Conservation (phyloP, 257 asterid species). For the Solanum infundibuliforme region DNA sequence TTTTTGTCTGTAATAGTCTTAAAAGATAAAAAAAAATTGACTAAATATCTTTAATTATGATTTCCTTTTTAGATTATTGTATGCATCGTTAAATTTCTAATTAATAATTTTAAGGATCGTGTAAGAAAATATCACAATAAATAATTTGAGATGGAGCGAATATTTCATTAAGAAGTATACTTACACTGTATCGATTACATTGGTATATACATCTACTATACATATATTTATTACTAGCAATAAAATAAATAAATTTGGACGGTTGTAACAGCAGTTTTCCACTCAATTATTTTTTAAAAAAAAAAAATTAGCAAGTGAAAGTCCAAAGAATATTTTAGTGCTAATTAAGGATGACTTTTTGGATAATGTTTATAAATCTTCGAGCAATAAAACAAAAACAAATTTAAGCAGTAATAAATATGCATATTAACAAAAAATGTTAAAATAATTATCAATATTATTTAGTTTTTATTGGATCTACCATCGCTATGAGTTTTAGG, state of each 20-base stretch:
- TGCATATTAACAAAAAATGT: too few relatives aligned
- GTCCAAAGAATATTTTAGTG: not conserved
- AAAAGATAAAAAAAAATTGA: not conserved
- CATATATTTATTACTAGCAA: not conserved
- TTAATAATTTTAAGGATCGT: not conserved
- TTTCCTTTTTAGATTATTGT: too few relatives aligned
- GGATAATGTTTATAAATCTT: not conserved
- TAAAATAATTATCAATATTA: too few relatives aligned
- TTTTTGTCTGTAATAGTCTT: too few relatives aligned
- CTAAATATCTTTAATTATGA: not conserved
- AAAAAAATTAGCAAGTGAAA: not conserved
- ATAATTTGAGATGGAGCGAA: not conserved
- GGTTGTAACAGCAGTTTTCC: not conserved
- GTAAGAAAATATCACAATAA: not conserved
- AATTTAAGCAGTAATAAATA: too few relatives aligned
- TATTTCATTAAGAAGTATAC: not conserved
- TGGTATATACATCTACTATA: not conserved
- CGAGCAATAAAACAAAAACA: not conserved
- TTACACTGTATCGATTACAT: not conserved
- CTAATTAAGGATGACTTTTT: not conserved
- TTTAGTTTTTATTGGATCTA: too few relatives aligned
- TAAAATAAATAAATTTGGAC: not conserved
- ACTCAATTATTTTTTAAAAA: not conserved
- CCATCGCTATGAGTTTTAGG: rapidly evolving
- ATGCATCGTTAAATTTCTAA: not conserved